Evolutionary conservation across 2,329 filamentous ascomycete genomes (phyloP).

Genomic region (Setomelanomma holmii): DNA sequence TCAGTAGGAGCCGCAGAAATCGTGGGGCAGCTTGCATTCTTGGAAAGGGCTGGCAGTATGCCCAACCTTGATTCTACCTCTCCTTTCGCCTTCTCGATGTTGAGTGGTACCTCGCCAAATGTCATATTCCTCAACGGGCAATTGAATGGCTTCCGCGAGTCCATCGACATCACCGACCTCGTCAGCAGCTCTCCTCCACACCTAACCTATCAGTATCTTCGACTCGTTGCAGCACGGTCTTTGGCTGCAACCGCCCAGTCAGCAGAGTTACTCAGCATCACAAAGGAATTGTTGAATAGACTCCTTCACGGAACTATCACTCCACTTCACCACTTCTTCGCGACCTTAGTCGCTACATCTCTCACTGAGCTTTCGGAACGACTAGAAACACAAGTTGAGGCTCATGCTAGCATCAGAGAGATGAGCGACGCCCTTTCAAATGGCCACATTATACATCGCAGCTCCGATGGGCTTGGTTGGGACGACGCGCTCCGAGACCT

Average conservation of each 20-base stretch:
- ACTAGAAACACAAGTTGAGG: conserved; percentile 45
- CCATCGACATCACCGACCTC: conserved; percentile 38
- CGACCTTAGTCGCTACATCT: conserved; percentile 43
- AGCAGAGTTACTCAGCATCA: conserved; percentile 32
- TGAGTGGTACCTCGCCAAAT: conserved; percentile 34
- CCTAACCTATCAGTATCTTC: conserved; percentile 47
- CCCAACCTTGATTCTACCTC: conserved; percentile 40
- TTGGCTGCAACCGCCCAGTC: conserved; percentile 30
- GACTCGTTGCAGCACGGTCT: conserved; percentile 41
- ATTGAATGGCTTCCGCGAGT: conserved; percentile 41
- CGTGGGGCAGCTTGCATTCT: conserved; percentile 38
- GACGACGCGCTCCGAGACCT: conserved; percentile 43
- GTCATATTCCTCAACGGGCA: conserved; percentile 39
- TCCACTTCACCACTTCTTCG: conserved; percentile 47
- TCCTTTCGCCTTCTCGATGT: conserved; percentile 32
- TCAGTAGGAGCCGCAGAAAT: conserved; percentile 39
- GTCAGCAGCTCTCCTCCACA: conserved; percentile 39
- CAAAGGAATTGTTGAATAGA: conserved; percentile 39
- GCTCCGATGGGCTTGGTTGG: conserved; percentile 42
- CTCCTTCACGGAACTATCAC: conserved; percentile 36
- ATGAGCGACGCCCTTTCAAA: conserved; percentile 43
- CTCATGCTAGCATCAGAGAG: conserved; percentile 45
- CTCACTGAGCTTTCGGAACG: conserved; percentile 44
- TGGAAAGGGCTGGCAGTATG: conserved; percentile 37
- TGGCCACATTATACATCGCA: conserved; percentile 41